Base-by-base conservation (phyloP, 441 rosid species). In the Eruca vesicaria region DNA sequence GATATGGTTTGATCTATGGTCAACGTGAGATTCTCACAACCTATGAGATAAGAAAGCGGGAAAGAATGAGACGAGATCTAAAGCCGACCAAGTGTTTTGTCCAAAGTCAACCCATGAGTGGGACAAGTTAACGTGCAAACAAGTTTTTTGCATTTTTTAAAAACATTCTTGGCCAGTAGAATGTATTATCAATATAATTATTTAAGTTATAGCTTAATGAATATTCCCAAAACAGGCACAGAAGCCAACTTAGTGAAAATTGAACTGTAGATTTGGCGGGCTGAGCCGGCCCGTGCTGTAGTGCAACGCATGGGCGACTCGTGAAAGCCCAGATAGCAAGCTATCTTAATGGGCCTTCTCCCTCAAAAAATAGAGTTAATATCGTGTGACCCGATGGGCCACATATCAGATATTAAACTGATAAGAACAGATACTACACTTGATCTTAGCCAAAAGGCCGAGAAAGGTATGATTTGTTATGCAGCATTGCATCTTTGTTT, bases 361-460 rank as follows among this genome's bases (percentile, higher is more conserved):
- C 76, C 68, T 65, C 0, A 11, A 72, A 52, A 78, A 72, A 72
- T 78, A 61, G 33, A 78, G 74, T 82, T 84, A 82, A 78, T 82
- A 84, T 82, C 85, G 57, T 78, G 78, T 64, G 82, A 1, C 0
- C 53, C 76, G 4, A 80, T 84, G 73, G 19, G 1, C 82, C 90
- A 83, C 82, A 68, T 82, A 89, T 86, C 88, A 88, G 86, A 87
- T 88, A 89, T 88, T 87, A 89, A 85, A 93, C 89, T 84, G 89
- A 91, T 91, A 90, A 84, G 86, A 88, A 84, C 94, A 89, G 86
- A 89, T 89, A 90, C 93, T 89, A 87, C 95, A 88, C 91, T 88
- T 92, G 98, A 92, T 94, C 96, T 90, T 92, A 90, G 97, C 97
- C 97, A 84, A 89, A 89, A 92, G 97, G 94, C 97, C 94, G 86